Evolutionary conservation across 2,329 filamentous ascomycete species (phyloP).

Genomic region (Claviceps maximensis): DNA sequence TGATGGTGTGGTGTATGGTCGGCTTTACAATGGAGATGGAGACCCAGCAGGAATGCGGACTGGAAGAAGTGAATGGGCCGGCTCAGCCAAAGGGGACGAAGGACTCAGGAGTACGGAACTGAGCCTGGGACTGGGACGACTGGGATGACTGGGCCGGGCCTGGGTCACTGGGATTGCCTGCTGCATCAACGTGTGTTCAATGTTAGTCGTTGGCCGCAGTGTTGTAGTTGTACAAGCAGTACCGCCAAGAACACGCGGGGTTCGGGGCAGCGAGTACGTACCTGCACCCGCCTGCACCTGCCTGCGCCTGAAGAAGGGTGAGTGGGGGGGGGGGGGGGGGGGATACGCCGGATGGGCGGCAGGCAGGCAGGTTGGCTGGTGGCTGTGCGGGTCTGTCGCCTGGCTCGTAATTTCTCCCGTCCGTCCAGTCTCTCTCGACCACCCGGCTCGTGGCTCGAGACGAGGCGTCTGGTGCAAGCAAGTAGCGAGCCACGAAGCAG

Average conservation of each 20-base stretch:
- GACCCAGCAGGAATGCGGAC: conserved; percentile 1
- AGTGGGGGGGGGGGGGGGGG: not conserved
- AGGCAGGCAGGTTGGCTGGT: too few relatives aligned
- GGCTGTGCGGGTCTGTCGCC: not conserved
- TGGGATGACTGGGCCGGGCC: too few relatives aligned
- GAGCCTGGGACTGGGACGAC: too few relatives aligned
- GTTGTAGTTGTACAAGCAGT: conserved; percentile 2
- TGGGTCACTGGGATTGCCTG: too few relatives aligned
- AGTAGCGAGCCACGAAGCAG: not conserved
- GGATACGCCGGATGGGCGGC: conserved; percentile 3
- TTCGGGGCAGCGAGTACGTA: not conserved
- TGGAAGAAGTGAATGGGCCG: conserved; percentile 8
- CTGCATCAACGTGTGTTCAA: too few relatives aligned
- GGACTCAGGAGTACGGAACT: not conserved
- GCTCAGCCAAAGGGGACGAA: not conserved
- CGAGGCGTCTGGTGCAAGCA: not conserved
- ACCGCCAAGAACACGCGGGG: not conserved
- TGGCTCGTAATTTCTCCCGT: not conserved
- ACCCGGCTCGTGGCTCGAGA: not conserved
- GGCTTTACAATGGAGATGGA: conserved; percentile 6
- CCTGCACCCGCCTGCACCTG: not conserved
- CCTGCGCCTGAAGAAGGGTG: not conserved
- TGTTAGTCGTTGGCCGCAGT: too few relatives aligned
- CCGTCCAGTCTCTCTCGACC: not conserved
- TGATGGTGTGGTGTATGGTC: too few relatives aligned